Evolutionary conservation across 768 basidiomycete species (phyloP), one percentile per base, ranked within the genome.

Genomic region (Hortiboletus campestris): DNA sequence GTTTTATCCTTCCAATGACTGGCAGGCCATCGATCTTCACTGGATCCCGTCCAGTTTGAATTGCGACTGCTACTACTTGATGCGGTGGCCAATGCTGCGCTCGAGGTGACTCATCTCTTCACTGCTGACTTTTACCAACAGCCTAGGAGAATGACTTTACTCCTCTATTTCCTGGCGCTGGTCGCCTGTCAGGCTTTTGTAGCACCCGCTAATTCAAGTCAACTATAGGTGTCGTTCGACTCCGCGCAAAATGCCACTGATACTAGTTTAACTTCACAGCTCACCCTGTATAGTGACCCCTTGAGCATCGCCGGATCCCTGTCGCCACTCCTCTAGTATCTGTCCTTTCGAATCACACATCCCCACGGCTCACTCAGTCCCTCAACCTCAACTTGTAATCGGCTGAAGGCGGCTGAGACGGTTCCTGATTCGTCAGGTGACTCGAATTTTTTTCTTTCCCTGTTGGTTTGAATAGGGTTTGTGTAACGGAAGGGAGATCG

Each of bases 11-110:
- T 51, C 11, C 17, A 25, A 36, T 9, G 34, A n/a, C n/a, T n/a
- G n/a, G n/a, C 38, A 12, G 8, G n/a, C 14, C 25, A 14, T 29
- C 19, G 6, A 36, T 28, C 42, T 11, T 31, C 19, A 20, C 8
- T 16, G 17, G 29, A n/a, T 29, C 25, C 28, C 19, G 46, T 40
- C 61, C 97, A 19, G 62, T 58, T 51, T 53, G 44, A 29, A 59
- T 22, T 38, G 51, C 20, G n/a, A 63, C 46, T 6, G 35, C 53
- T 8, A n/a, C 34, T 31, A 6, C 25, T 32, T 46, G n/a, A n/a
- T n/a, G n/a, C n/a, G n/a, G n/a, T n/a, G n/a, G n/a, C n/a, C n/a
- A n/a, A n/a, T n/a, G n/a, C 14, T 39, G 20, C 35, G 22, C 31
- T 12, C 20, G 9, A 28, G 42, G 28, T 29, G 22, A 51, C n/a